Percentiles rank a stretch among this genome's conserved stretches.
phyloP scores from a whole-genome alignment of 1,139 yeast species.

The Saccharomyces pastorianus region DNA sequence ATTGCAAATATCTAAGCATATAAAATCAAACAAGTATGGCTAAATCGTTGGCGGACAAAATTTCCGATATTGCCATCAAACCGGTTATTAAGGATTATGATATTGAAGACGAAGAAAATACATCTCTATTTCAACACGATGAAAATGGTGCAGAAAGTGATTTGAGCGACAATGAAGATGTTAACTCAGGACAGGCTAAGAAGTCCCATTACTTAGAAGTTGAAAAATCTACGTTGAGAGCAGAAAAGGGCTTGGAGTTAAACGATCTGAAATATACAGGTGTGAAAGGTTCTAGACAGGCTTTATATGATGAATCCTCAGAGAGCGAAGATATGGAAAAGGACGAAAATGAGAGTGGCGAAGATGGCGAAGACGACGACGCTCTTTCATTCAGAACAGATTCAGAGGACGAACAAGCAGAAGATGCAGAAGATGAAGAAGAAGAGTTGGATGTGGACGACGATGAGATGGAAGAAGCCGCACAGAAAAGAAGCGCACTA shows the following conservation, averaged over 20 bases:
- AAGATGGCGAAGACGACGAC: slow-evolving; percentile 19
- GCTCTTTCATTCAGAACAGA: slow-evolving; percentile 24
- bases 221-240: slow-evolving; percentile 60
- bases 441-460: slow-evolving; percentile 27
- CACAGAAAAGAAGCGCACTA: slow-evolving; percentile 39
- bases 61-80: slow-evolving; percentile 48
- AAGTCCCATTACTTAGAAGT: slow-evolving; percentile 66
- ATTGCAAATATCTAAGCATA: too few relatives aligned
- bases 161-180: slow-evolving; percentile 16
- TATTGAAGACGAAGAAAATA: slow-evolving; percentile 58
- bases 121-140: slow-evolving; percentile 32
- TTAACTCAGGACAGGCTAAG: slow-evolving; percentile 36
- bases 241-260: slow-evolving; percentile 38
- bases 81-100: slow-evolving; percentile 63
- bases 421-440: slow-evolving; percentile 17
- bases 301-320: slow-evolving; percentile 32
- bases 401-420: slow-evolving; percentile 28
- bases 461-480: slow-evolving; percentile 32
- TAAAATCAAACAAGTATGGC: slow-evolving; percentile 9
- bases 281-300: slow-evolving; percentile 49
- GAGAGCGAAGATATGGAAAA: slow-evolving; percentile 30
- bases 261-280: slow-evolving; percentile 62
- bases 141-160: slow-evolving; percentile 21
- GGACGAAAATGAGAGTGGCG: slow-evolving; percentile 20
- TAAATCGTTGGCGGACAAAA: slow-evolving; percentile 55